These are phyloP conservation scores for Nepenthes gracilis DNA, from an alignment of 148 eudicot genomes.

Conservation along the genomic window DNA sequence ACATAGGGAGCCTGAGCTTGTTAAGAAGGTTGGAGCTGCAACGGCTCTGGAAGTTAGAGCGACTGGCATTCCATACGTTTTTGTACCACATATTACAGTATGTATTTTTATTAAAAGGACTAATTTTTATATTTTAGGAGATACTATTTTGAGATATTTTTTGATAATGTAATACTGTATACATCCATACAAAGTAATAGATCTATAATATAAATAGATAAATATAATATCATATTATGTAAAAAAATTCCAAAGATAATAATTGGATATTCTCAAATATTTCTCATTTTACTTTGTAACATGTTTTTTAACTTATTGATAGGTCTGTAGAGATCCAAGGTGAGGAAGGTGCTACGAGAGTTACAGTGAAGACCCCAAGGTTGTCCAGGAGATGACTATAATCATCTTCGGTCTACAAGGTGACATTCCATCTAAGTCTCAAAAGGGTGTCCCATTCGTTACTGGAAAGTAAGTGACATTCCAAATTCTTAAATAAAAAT, in stretches of 20 bases:
- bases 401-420: conserved; percentile 52
- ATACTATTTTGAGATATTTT: not conserved
- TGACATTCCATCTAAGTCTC: conserved; percentile 22
- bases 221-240: too few species aligned
- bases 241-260: too few species aligned
- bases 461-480: conserved; percentile 43
- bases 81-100: not conserved
- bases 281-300: too few species aligned
- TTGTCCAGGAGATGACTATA: conserved; percentile 41
- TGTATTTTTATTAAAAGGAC: not conserved
- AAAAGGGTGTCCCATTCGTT: conserved; percentile 46
- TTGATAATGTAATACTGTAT: not conserved
- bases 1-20: not conserved
- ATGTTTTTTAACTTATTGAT: too few species aligned
- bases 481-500: too few species aligned
- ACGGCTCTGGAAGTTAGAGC: not conserved
- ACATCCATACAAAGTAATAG: too few species aligned
- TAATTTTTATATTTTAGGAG: not conserved
- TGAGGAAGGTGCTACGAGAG: conserved; percentile 59
- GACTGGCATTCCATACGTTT: not conserved
- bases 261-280: too few species aligned
- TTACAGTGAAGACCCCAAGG: conserved; percentile 39
- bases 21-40: not conserved
- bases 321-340: conserved; percentile 65
- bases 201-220: too few species aligned